Percentiles rank a stretch among this genome's conserved stretches.
Conservation (phyloP, 768 basidiomycete species). For the Erythrobasidium yunnanense region DNA sequence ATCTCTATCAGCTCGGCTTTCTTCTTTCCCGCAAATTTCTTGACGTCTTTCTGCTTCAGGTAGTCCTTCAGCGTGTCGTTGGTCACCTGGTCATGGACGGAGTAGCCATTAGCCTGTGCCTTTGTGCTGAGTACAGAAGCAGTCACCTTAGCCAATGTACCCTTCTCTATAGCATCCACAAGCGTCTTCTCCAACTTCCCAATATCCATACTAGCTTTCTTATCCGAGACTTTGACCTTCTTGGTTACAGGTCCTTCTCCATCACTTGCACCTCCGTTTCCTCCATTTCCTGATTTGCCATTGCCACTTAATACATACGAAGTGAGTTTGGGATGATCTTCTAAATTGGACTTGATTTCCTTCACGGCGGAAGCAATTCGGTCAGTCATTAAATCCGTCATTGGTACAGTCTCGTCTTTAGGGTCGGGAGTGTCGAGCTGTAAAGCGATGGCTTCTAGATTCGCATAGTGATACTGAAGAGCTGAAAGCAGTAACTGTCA, state of each 20-base stretch:
- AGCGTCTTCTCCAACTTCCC: slow-evolving; percentile 11
- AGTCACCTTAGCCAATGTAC: background rate
- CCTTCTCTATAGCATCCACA: slow-evolving; percentile 1
- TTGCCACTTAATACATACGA: background rate
- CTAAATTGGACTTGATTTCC: background rate
- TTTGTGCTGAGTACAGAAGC: background rate
- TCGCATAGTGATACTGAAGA: slow-evolving; percentile 35
- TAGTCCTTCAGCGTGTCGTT: slow-evolving; percentile 23
- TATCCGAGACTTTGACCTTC: background rate
- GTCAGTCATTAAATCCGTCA: background rate
- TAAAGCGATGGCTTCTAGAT: slow-evolving; percentile 84
- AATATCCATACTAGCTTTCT: slow-evolving; percentile 6
- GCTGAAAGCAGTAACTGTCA: background rate
- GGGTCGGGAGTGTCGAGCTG: slow-evolving; percentile 72
- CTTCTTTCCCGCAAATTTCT: background rate
- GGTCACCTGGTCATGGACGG: background rate
- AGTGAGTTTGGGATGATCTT: background rate
- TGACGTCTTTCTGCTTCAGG: slow-evolving; percentile 14
- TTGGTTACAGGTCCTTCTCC: background rate
- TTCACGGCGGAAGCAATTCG: background rate
- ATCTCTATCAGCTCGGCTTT: slow-evolving; percentile 8
- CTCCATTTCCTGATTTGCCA: background rate
- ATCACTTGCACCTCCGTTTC: background rate
- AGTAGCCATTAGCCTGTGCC: background rate
- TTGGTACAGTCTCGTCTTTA: slow-evolving; percentile 64